Percentiles rank a stretch among this genome's conserved stretches.
These are phyloP conservation scores for Colletotrichum higginsianum DNA, from an alignment of 2,329 filamentous ascomycete species.

Conservation along the genomic window DNA sequence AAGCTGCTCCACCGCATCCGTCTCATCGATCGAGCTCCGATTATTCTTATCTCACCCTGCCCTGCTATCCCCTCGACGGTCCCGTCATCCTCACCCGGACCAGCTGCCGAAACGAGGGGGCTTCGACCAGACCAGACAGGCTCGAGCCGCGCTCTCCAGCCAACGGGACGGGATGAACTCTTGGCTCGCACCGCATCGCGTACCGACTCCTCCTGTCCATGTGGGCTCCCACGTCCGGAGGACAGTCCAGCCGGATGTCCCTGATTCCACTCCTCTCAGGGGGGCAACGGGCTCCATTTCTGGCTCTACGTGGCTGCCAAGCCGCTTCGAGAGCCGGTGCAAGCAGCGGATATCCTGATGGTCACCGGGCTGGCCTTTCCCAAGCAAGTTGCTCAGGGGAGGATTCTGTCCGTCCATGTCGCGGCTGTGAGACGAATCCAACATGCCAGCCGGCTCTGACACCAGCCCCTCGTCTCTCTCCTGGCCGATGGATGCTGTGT, in stretches of 20 bases:
- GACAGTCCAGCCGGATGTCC: constrained; percentile 21
- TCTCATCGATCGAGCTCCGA: neutral
- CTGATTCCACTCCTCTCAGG: neutral
- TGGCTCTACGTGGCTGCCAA: constrained; percentile 19
- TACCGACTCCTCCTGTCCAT: constrained; percentile 6
- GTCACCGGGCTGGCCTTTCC: constrained; percentile 19
- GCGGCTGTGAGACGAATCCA: constrained; percentile 30
- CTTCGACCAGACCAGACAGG: neutral
- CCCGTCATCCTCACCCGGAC: neutral
- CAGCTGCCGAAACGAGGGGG: constrained; percentile 3
- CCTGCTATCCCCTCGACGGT: neutral
- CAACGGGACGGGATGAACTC: constrained; percentile 27
- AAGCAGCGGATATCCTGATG: constrained; percentile 5
- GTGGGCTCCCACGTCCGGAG: constrained; percentile 19
- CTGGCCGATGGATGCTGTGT: neutral
- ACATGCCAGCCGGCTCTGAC: neutral
- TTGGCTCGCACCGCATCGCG: constrained; percentile 27
- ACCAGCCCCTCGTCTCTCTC: too few relatives aligned
- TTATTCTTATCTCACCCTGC: neutral
- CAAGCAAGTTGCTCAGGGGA: constrained; percentile 21
- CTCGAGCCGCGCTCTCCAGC: neutral
- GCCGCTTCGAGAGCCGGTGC: constrained; percentile 17
- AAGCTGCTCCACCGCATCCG: neutral
- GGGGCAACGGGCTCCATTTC: constrained; percentile 3
- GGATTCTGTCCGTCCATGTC: neutral